Evolutionary conservation across 139 green algal species (phyloP).

Genomic region (Closterium sp.): DNA sequence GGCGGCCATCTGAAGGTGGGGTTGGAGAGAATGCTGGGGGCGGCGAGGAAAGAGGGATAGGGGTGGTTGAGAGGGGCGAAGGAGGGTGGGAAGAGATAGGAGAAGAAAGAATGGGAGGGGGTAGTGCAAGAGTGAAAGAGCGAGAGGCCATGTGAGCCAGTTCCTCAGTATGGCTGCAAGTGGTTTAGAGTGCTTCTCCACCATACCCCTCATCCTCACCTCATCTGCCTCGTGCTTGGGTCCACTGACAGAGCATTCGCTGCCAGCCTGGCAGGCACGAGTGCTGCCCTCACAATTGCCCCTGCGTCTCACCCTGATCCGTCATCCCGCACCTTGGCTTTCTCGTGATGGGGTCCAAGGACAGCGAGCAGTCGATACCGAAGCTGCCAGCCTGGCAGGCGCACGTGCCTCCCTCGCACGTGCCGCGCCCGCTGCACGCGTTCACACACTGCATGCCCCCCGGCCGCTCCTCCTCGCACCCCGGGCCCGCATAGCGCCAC

Average conservation of each 20-base stretch:
- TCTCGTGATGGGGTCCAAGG: neutral
- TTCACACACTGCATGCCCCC: neutral
- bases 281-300: conserved; percentile 23
- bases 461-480: neutral
- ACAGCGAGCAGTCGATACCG: conserved; percentile 40
- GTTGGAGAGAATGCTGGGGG: neutral
- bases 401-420: conserved; percentile 32
- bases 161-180: no score
- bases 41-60: neutral
- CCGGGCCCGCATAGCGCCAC: neutral
- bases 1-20: neutral
- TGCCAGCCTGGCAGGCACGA: conserved; percentile 27
- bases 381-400: conserved; percentile 27
- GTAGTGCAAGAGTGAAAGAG: neutral
- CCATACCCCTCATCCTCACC: neutral
- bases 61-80: neutral
- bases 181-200: no score
- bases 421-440: conserved; percentile 23
- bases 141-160: neutral
- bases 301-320: no score
- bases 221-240: neutral
- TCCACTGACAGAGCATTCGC: conserved; percentile 30
- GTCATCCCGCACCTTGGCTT: no score
- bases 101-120: neutral
- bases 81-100: neutral